Base-by-base conservation (phyloP, 1,139 yeast species). In the Saccharomycopsis hybrid region DNA sequence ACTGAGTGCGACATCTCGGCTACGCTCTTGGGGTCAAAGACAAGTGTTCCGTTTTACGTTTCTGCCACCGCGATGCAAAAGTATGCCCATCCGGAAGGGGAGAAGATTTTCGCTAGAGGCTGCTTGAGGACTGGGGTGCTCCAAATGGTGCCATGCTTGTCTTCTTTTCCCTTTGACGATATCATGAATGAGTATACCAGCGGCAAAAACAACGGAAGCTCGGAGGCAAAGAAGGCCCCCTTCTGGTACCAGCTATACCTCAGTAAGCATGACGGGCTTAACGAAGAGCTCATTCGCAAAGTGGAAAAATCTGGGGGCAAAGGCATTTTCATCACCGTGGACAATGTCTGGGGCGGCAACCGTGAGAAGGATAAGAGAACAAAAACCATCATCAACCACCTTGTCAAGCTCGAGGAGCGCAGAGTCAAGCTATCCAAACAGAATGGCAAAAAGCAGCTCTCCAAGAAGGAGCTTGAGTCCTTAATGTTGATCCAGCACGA, bases 21-120 rank as follows among this genome's bases (percentile, higher is more conserved):
- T 3, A 78, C 75, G 37, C 67, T 81, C 65, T 64, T 77, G 32
- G 85, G 85, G 11, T 57, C 67, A 36, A 61, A 68, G 42, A 69
- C 78, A 1, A 67, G 70, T 32, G 77, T 76, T n/a, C 96, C 96
- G 7, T 78, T 87, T 59, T 87, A 85, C 61, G 78, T 82, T 38
- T 71, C 84, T 32, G 95, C 95, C 0, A 85, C 95, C 2, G 96
- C 95, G 0, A 72, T 85, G 59, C 92, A 90, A 29, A 80, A 78
- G 59, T 71, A 86, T 59, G 95, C 95, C 1, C 90, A 86, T 61
- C 56, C 61, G 31, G 88, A 82, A 41, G 96, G 95, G 50, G 95
- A 87, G 64, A 75, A 77, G 56, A 87, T 85, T 4, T 78, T 86
- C 57, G 85, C 95, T 0, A 72, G 83, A 58, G 85, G 85, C 18